Evolutionary conservation across 1,284 basidiomycete genomes (phyloP).

Genomic region (Sanghuangporus weigelae): DNA sequence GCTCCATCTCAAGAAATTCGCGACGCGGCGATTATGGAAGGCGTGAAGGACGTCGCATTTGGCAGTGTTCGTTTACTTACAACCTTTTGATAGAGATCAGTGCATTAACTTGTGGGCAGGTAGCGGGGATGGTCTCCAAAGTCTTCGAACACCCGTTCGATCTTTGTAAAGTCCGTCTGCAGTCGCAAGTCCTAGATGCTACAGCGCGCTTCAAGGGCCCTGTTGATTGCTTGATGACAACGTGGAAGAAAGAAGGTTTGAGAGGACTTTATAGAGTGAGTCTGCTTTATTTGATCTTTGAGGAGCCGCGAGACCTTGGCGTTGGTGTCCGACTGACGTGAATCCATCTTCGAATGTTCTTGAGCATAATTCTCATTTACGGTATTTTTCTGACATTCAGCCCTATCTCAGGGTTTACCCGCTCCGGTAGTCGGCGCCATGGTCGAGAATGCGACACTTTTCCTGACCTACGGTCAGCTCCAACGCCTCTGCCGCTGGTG

Average conservation of each 20-base stretch:
- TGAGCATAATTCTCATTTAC: too few species aligned
- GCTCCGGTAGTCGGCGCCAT: constrained; percentile 89
- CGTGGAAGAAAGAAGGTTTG: constrained; percentile 72
- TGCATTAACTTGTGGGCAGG: constrained; percentile 28
- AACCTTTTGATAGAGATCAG: background rate
- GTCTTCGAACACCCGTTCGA: constrained; percentile 86
- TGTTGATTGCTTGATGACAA: constrained; percentile 76
- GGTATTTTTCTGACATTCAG: background rate
- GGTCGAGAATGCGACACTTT: constrained; percentile 84
- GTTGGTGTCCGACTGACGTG: background rate
- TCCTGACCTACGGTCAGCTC: constrained; percentile 82
- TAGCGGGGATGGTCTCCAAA: constrained; percentile 79
- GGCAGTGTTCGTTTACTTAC: constrained; percentile 18
- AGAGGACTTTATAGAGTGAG: constrained; percentile 77
- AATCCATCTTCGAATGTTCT: background rate
- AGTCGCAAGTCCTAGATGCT: constrained; percentile 75
- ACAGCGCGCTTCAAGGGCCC: constrained; percentile 72
- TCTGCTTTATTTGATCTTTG: constrained; percentile 20
- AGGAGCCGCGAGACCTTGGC: background rate
- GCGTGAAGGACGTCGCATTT: constrained; percentile 20
- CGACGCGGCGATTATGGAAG: constrained; percentile 12
- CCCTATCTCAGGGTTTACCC: constrained; percentile 63
- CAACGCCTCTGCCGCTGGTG: constrained; percentile 60
- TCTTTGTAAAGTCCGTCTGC: constrained; percentile 79
- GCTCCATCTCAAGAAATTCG: constrained; percentile 1